These are phyloP conservation scores for Plectranthus barbatus DNA, from an alignment of 257 asterid species.

Conservation along the genomic window DNA sequence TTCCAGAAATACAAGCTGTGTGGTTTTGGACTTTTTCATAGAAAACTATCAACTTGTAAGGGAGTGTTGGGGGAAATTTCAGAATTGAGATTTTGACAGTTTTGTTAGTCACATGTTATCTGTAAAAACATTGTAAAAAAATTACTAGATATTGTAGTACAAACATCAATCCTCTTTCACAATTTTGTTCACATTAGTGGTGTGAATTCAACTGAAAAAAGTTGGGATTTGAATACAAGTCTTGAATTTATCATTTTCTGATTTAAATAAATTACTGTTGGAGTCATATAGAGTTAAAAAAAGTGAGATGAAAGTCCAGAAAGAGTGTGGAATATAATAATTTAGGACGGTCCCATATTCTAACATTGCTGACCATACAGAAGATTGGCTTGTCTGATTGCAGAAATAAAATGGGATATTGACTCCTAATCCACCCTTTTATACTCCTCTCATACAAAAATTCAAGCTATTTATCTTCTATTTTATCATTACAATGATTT, in stretches of 20 bases:
- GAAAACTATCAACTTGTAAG: background rate
- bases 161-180: no score
- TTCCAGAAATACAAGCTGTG: constrained; percentile 14
- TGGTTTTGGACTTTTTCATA: background rate
- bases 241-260: no score
- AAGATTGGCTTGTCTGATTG: constrained; percentile 1
- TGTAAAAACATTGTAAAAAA: background rate
- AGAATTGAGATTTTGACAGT: background rate
- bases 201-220: no score
- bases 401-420: background rate
- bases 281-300: background rate
- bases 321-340: constrained; percentile 1
- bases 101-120: background rate
- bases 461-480: no score
- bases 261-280: background rate
- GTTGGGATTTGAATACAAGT: no score
- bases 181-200: no score
- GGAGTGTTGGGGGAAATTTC: background rate
- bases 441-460: no score
- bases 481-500: background rate
- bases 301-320: background rate
- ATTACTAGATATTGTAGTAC: background rate
- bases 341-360: constrained; percentile 8
- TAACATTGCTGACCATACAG: background rate
- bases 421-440: no score